Evolutionary conservation across 106 monocot genomes (phyloP).

Genomic region (Dendrobium chrysotoxum): DNA sequence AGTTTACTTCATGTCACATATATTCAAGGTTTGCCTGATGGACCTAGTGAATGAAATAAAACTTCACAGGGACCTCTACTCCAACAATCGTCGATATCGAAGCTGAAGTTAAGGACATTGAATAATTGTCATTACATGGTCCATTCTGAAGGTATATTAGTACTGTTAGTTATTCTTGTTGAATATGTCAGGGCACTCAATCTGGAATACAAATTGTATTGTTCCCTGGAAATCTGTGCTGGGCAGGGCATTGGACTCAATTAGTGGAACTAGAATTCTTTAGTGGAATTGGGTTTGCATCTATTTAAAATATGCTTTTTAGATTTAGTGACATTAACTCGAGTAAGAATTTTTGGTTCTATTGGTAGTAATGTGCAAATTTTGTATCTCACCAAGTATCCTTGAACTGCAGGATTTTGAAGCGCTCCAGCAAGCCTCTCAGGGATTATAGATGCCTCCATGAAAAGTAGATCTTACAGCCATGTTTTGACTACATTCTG

Average conservation of each 20-base stretch:
- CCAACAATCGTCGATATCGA: constrained; percentile 53
- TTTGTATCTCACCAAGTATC: background rate
- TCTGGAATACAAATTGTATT: background rate
- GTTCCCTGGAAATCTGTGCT: background rate
- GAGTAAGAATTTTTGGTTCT: background rate
- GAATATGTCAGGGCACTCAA: background rate
- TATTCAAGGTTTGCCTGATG: background rate
- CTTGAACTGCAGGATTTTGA: background rate
- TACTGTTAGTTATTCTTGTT: background rate
- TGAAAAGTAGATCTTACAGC: background rate
- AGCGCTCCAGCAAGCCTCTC: background rate
- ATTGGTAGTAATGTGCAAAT: background rate
- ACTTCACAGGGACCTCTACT: constrained; percentile 36
- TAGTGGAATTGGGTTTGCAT: background rate
- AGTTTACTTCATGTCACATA: background rate
- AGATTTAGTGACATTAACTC: background rate
- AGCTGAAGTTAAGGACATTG: constrained; percentile 70
- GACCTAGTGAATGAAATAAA: background rate
- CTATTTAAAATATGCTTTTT: background rate
- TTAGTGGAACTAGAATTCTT: background rate
- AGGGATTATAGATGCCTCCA: background rate
- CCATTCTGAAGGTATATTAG: background rate
- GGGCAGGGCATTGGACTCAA: background rate
- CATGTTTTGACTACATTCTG: background rate
- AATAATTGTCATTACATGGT: constrained; percentile 16